A percentile compares a stretch with the other conserved stretches of the same genome.
Evolutionary conservation across 306 rosid species (phyloP).

Genomic region (Hippophae rhamnoides): DNA sequence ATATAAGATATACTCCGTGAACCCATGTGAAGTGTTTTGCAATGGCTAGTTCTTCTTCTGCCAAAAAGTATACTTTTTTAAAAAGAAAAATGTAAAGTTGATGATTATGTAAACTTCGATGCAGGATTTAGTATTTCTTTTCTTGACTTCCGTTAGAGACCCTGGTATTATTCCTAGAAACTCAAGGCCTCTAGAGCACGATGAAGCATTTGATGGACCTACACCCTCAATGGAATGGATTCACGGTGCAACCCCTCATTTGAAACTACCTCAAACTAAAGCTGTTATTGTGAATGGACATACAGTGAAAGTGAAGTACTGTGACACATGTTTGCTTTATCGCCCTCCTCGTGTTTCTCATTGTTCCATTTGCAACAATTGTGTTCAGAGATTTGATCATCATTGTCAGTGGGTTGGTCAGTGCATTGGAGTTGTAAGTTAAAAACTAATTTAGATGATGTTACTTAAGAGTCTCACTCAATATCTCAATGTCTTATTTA

Average conservation of each 20-base stretch:
- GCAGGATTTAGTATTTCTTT: slow-evolving; percentile 80
- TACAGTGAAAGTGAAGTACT: slow-evolving; percentile 75
- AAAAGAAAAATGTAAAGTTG: slow-evolving; percentile 8
- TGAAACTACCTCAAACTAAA: slow-evolving; percentile 80
- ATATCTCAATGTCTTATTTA: no score
- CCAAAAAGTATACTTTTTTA: slow-evolving; percentile 4
- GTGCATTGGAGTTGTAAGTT: slow-evolving; percentile 91
- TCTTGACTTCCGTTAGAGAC: slow-evolving; percentile 81
- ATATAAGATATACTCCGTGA: no score
- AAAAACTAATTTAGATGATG: background rate
- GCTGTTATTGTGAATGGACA: slow-evolving; percentile 73
- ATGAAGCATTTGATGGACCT: slow-evolving; percentile 42
- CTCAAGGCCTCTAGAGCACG: slow-evolving; percentile 66
- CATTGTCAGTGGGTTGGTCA: slow-evolving; percentile 99
- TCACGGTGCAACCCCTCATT: slow-evolving; percentile 64
- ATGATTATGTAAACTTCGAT: slow-evolving; percentile 21
- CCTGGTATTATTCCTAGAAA: slow-evolving; percentile 94
- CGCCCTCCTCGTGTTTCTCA: slow-evolving; percentile 97
- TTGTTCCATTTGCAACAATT: slow-evolving; percentile 97
- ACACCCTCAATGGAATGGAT: slow-evolving; percentile 99
- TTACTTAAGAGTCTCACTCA: no score
- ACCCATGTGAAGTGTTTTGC: background rate
- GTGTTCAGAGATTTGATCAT: slow-evolving; percentile 95
- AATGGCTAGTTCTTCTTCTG: slow-evolving; percentile 10
- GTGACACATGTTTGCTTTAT: slow-evolving; percentile 91